Percentiles rank a stretch among this genome's conserved stretches.
phyloP scores from a whole-genome alignment of 495 filamentous ascomycete species.

The Aspergillus ostianus region DNA sequence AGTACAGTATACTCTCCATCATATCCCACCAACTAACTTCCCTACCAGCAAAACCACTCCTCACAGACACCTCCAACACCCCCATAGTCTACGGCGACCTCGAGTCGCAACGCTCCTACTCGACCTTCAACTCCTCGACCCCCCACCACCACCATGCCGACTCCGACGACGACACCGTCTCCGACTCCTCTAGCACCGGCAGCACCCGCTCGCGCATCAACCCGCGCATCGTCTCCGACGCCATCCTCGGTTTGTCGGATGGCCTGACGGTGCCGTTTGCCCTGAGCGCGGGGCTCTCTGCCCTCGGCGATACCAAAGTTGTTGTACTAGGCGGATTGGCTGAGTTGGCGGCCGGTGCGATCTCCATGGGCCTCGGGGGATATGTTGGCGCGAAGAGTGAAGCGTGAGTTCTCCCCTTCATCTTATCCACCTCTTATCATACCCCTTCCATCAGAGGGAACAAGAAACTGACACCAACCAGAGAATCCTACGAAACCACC shows the following conservation, averaged over 20 bases:
- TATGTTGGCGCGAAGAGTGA: conserved; percentile 70
- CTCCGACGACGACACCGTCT: conserved; percentile 17
- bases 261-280: conserved; percentile 59
- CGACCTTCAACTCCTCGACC: conserved; percentile 34
- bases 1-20: not conserved
- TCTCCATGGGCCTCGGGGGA: conserved; percentile 57
- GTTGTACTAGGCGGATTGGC: conserved; percentile 56
- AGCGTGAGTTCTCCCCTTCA: conserved; percentile 42
- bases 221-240: conserved; percentile 55
- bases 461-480: conserved; percentile 14
- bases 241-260: conserved; percentile 59
- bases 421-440: too few species aligned
- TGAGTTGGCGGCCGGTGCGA: conserved; percentile 54
- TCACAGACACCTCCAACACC: conserved; percentile 30
- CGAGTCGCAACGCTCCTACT: conserved; percentile 43
- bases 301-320: conserved; percentile 51
- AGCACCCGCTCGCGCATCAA: conserved; percentile 42
- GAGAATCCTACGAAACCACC: conserved; percentile 50
- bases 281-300: conserved; percentile 53
- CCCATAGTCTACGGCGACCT: conserved; percentile 32
- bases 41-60: conserved; percentile 35
- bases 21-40: conserved; percentile 5
- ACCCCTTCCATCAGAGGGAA: conserved; percentile 8
- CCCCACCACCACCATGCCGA: conserved; percentile 12
- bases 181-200: conserved; percentile 19